Base-by-base conservation (phyloP, 2,329 filamentous ascomycete species). In the Alternaria consortialis region DNA sequence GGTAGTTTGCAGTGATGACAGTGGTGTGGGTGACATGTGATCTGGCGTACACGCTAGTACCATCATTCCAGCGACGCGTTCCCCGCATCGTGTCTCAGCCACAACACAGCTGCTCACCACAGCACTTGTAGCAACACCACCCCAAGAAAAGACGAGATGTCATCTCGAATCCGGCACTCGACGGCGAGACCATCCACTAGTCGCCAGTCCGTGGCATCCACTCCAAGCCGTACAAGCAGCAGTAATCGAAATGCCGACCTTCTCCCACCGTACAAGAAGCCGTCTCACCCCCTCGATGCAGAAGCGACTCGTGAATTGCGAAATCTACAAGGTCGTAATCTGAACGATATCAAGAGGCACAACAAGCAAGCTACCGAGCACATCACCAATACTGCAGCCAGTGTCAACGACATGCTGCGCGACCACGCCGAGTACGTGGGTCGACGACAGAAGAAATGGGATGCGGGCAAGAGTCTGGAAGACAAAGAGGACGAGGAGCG, bases 401-500 rank as follows among this genome's bases (percentile, higher is more conserved):
- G 83, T n/a, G 80, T 87, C 37, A 88, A 89, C 58, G 87, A 89
- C 58, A 81, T 81, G 12, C 70, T 87, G 3, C 81, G 71, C 67
- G 78, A 69, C 65, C 79, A 71, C 51, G 70, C 61, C 64, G 73
- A 79, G 50, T 79, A 78, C 43, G 69, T 81, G 59, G 75, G 75
- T 51, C 72, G 71, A 25, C 69, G 73, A 31, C 65, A 65, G 53
- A 73, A 70, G 61, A 74, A 69, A 57, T 79, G 76, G 70, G 78
- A 80, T 44, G 68, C 73, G 34, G 73, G 76, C 50, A 67, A 72
- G 53, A 62, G 66, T 39, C 73, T 79, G 0, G 79, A 81, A 2
- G 75, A 78, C 11, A 71, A 80, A 15, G 75, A 79, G 37, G 79
- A 81, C 23, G 72, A 77, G 27, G 77, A 80, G 56, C 64, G 70